Conservation (phyloP, 306 rosid species). For the Gastrolobium villosum region DNA sequence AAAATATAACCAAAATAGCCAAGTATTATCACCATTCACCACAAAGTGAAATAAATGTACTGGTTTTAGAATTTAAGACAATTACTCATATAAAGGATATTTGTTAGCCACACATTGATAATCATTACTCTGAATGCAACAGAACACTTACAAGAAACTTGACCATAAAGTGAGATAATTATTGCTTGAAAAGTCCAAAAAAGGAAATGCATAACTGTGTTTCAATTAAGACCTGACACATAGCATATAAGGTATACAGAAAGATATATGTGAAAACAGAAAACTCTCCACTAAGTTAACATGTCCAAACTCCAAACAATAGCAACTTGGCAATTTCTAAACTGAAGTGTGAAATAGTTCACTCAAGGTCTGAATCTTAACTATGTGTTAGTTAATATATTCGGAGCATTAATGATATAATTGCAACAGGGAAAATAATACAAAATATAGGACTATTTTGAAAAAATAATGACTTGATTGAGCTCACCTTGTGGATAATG, state of each 20-base stretch:
- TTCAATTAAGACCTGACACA: slow-evolving; percentile 27
- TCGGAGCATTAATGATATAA: slow-evolving; percentile 25
- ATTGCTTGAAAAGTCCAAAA: slow-evolving; percentile 18
- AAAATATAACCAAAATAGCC: slow-evolving; percentile 24
- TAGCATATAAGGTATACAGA: slow-evolving; percentile 21
- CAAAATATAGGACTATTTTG: slow-evolving; percentile 22
- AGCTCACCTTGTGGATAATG: slow-evolving; percentile 65
- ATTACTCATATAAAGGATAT: background rate
- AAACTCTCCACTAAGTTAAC: slow-evolving; percentile 30
- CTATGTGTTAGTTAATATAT: slow-evolving; percentile 7
- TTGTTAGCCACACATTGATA: slow-evolving; percentile 8
- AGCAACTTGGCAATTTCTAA: slow-evolving; percentile 31
- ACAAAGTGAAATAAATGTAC: slow-evolving; percentile 22
- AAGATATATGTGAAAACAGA: slow-evolving; percentile 38
- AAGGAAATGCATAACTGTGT: background rate
- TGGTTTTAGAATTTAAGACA: slow-evolving; percentile 27
- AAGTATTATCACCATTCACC: slow-evolving; percentile 26
- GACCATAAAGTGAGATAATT: slow-evolving; percentile 17
- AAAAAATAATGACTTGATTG: slow-evolving; percentile 40
- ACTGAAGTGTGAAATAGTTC: slow-evolving; percentile 25
- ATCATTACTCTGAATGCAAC: slow-evolving; percentile 25
- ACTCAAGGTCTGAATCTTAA: slow-evolving; percentile 32
- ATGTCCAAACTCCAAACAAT: slow-evolving; percentile 31
- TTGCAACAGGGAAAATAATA: slow-evolving; percentile 26
- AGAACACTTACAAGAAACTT: background rate